A percentile compares a stretch with the other conserved stretches of the same genome.
Evolutionary conservation across 192 early-diverging fungal genomes (phyloP).

Genomic region (Backusella morwellensis): DNA sequence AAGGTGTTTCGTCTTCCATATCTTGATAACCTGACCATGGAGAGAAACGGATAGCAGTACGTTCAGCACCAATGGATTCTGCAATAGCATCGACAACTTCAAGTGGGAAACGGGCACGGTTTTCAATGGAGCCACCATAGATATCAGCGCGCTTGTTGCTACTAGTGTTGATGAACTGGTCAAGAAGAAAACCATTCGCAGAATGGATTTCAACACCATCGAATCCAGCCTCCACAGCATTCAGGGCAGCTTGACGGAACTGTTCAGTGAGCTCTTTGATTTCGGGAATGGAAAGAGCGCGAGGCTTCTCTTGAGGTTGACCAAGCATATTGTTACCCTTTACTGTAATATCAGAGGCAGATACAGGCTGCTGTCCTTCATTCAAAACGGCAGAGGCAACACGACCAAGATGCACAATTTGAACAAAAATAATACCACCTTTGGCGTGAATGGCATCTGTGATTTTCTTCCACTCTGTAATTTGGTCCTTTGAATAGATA

Average conservation of each 20-base stretch:
- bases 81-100: constrained; percentile 19
- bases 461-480: constrained; percentile 44
- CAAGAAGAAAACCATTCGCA: no score
- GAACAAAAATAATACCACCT: constrained; percentile 53
- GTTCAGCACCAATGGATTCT: neutral
- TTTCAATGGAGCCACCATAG: constrained; percentile 12
- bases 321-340: neutral
- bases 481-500: constrained; percentile 38
- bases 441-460: constrained; percentile 56
- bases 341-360: constrained; percentile 20
- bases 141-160: no score
- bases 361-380: constrained; percentile 1
- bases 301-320: constrained; percentile 8
- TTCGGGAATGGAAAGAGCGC: neutral
- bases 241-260: no score
- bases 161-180: no score
- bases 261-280: no score
- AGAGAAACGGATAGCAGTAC: no score
- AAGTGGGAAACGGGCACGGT: constrained; percentile 18
- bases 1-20: constrained; percentile 22
- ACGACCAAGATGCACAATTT: constrained; percentile 44
- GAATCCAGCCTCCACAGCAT: no score
- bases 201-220: no score
- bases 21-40: constrained; percentile 23
- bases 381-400: neutral